Evolutionary conservation across 495 filamentous ascomycete species (phyloP).

Genomic region (Penicillium cataractarum): DNA sequence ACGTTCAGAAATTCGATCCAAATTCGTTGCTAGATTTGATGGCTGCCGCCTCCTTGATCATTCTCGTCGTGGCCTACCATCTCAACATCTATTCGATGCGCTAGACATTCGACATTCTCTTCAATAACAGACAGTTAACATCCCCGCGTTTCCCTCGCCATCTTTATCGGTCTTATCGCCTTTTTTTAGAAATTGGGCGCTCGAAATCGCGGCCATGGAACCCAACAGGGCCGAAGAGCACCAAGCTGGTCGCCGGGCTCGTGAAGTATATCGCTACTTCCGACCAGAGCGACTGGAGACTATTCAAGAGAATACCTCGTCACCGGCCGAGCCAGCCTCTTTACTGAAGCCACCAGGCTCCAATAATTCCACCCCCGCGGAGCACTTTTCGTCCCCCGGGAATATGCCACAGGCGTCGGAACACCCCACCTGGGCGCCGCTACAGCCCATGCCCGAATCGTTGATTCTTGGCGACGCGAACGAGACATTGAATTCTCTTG

Average conservation of each 20-base stretch:
- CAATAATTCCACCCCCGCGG: not conserved
- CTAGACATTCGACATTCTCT: too few relatives aligned
- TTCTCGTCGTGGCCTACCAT: too few relatives aligned
- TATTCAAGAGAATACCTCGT: constrained; percentile 15
- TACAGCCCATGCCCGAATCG: constrained; percentile 25
- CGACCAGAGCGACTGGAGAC: constrained; percentile 33
- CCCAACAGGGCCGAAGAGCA: constrained; percentile 22
- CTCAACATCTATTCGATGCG: too few relatives aligned
- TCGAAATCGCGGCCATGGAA: not conserved
- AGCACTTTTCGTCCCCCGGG: constrained; percentile 2
- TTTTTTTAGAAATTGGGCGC: not conserved
- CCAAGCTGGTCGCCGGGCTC: constrained; percentile 40
- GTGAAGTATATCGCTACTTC: constrained; percentile 54
- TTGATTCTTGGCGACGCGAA: constrained; percentile 45
- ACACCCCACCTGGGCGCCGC: not conserved
- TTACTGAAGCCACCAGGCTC: not conserved
- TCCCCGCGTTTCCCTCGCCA: too few relatives aligned
- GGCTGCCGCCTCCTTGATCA: too few relatives aligned
- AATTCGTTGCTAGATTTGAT: too few relatives aligned
- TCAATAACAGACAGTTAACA: too few relatives aligned
- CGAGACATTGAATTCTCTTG: constrained; percentile 58
- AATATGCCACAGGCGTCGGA: constrained; percentile 12
- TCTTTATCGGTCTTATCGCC: not conserved
- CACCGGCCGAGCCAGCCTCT: not conserved
- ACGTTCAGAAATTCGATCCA: too few relatives aligned